A percentile compares a stretch with the other conserved stretches of the same genome.
Conservation (phyloP, 495 filamentous ascomycete species). For the Alectoria sarmentosa region DNA sequence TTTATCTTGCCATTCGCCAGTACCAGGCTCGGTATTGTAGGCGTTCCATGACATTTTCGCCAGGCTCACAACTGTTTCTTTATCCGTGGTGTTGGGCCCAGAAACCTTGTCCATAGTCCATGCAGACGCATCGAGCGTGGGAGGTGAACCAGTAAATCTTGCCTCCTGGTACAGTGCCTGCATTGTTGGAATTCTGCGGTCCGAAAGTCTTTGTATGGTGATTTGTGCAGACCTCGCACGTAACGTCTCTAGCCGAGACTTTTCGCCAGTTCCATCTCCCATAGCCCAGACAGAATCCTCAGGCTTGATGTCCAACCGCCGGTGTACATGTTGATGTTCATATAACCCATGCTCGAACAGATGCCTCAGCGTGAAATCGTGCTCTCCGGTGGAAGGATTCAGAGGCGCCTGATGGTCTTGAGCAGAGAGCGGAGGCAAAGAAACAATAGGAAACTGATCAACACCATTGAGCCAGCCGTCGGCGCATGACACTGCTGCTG, state of each 20-base stretch:
- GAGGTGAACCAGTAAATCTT: constrained; percentile 51
- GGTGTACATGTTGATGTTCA: constrained; percentile 65
- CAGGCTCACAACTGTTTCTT: constrained; percentile 72
- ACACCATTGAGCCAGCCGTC: constrained; percentile 20
- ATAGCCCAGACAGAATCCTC: constrained; percentile 56
- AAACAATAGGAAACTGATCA: constrained; percentile 32
- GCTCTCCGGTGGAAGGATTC: constrained; percentile 25
- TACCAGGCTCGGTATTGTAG: constrained; percentile 65
- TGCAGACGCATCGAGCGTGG: constrained; percentile 54
- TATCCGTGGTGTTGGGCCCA: constrained; percentile 80
- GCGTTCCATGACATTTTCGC: constrained; percentile 84
- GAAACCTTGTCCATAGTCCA: constrained; percentile 78
- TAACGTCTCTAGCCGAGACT: constrained; percentile 31
- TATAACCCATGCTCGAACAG: constrained; percentile 82
- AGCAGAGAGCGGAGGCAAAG: constrained; percentile 25
- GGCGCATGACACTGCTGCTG: constrained; percentile 20
- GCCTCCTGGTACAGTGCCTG: constrained; percentile 67
- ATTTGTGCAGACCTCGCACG: constrained; percentile 52
- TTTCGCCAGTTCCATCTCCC: constrained; percentile 53
- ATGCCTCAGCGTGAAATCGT: constrained; percentile 67
- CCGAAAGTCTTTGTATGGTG: constrained; percentile 71
- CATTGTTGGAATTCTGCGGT: constrained; percentile 67
- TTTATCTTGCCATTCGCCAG: constrained; percentile 78
- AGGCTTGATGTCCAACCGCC: constrained; percentile 61
- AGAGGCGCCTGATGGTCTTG: constrained; percentile 38